phyloP scores from a whole-genome alignment of 1,139 yeast genomes.

The Suhomyces panamericanus region DNA sequence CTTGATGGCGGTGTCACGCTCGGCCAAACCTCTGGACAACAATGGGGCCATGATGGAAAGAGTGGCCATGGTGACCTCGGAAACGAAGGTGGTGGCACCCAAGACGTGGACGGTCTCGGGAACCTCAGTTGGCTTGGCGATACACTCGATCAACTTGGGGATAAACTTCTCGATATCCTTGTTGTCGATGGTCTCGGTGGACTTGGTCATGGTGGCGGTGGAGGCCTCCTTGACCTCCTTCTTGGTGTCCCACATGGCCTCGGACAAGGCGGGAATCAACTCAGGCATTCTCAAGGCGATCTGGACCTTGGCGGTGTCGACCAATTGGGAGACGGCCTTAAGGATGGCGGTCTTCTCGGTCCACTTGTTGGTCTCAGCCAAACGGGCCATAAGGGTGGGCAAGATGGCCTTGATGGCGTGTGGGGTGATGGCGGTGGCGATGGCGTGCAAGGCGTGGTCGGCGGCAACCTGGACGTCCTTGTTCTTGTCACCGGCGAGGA shows the following conservation, averaged over 20 bases:
- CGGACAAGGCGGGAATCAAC: constrained; percentile 96
- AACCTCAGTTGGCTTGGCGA: constrained; percentile 93
- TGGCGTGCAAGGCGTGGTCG: constrained; percentile 67
- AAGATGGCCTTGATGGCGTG: constrained; percentile 87
- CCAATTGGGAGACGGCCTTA: constrained; percentile 80
- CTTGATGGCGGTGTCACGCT: constrained; percentile 98
- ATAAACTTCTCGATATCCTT: constrained; percentile 99
- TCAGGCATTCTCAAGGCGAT: constrained; percentile 99
- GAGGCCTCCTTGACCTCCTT: constrained; percentile 97
- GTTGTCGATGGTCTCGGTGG: constrained; percentile 97
- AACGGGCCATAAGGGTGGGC: constrained; percentile 73
- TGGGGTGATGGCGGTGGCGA: constrained; percentile 85
- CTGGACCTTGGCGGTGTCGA: constrained; percentile 93
- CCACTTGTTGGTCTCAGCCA: constrained; percentile 87
- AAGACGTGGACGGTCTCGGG: constrained; percentile 98
- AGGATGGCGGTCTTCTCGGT: constrained; percentile 94
- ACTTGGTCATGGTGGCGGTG: constrained; percentile 90
- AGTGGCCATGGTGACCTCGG: constrained; percentile 99
- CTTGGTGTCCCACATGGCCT: constrained; percentile 99
- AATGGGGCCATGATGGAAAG: constrained; percentile 99
- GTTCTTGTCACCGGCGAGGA: constrained; percentile 89
- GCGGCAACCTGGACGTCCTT: constrained; percentile 69
- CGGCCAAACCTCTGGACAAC: constrained; percentile 98
- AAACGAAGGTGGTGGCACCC: constrained; percentile 99
- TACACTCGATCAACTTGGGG: constrained; percentile 95